Base-by-base conservation (phyloP, 495 filamentous ascomycete genomes). In the Aspergillus olivimuriae region DNA sequence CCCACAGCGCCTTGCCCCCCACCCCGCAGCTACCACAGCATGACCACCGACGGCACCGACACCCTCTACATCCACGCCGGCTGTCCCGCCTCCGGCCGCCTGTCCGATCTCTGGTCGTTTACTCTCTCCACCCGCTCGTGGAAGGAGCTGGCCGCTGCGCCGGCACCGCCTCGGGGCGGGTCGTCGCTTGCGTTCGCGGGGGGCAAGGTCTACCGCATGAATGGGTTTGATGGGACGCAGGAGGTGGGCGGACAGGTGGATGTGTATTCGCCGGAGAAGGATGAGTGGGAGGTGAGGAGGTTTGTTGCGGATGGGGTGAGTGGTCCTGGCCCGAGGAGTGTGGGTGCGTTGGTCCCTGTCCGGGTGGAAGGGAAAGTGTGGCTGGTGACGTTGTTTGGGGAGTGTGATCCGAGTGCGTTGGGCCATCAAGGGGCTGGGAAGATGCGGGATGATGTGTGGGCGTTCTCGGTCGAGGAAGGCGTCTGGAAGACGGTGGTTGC, bases 391-490 rank as follows among this genome's bases (percentile, higher is more conserved):
- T 49, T 85, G 24, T 76, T 88, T 35, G 86, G 87, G 4, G 84
- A 89, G 64, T 60, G 61, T 3, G 74, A 81, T 54, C 76, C 81
- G 1, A 81, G 76, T 52, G 57, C 61, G 7, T 59, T 76, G 21
- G 84, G 82, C 0, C 81, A 87, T 50, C 69, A 70, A 12, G 78
- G 73, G 4, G 80, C 81, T 0, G 85, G 84, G 1, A 79, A 73
- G 51, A 86, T 87, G 70, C 68, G 77, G 51, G 61, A 66, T 15
- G 86, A 90, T 62, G 73, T 87, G 2, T 94, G 86, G 87, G 73
- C 69, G 0, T 92, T 84, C 56, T 75, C 85, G 51, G 63, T 87
- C 26, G 66, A 68, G 10, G 60, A 64, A 4, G 62, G 75, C 30
- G 66, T 66, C 37, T 77, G 80, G 68, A 60, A 59, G 12, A 62